Evolutionary conservation across 2,329 filamentous ascomycete species (phyloP).

Genomic region (Penicillium sp.): DNA sequence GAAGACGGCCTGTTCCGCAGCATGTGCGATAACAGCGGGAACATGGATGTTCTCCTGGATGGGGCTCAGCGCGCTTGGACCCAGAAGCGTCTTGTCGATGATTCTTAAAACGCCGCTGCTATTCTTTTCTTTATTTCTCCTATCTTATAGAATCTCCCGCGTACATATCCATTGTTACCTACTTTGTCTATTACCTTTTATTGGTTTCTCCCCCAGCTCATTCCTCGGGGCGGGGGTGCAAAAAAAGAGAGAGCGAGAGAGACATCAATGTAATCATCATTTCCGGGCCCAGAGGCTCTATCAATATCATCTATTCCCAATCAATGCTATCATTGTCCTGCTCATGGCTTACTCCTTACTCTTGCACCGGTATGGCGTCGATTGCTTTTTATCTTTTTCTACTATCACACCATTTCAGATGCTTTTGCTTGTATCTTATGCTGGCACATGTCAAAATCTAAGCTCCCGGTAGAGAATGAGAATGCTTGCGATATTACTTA

Average conservation of each 20-base stretch:
- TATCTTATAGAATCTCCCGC: slow-evolving; percentile 4
- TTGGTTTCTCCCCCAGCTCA: neutral
- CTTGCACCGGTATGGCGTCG: neutral
- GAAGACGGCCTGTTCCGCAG: slow-evolving; percentile 63
- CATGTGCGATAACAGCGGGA: slow-evolving; percentile 69
- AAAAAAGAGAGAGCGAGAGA: slow-evolving; percentile 1
- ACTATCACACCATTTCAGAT: too few species aligned
- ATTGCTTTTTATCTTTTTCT: neutral
- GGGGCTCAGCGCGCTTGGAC: slow-evolving; percentile 53
- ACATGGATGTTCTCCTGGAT: slow-evolving; percentile 56
- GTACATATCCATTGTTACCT: slow-evolving; percentile 8
- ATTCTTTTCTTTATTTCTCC: neutral
- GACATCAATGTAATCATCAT: slow-evolving; percentile 6
- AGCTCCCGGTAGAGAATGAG: neutral
- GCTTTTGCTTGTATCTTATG: too few species aligned
- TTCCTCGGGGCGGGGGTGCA: neutral
- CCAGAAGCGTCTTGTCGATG: slow-evolving; percentile 47
- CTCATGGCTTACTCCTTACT: neutral
- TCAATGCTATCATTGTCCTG: neutral
- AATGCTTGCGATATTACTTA: neutral
- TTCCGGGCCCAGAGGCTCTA: neutral
- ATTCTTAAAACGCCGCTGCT: slow-evolving; percentile 29
- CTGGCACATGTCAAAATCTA: neutral
- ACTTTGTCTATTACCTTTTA: neutral
- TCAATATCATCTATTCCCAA: neutral